Evolutionary conservation across 768 basidiomycete genomes (phyloP), one percentile per base, ranked within the genome.

Genomic region (Myochromella boudieri): DNA sequence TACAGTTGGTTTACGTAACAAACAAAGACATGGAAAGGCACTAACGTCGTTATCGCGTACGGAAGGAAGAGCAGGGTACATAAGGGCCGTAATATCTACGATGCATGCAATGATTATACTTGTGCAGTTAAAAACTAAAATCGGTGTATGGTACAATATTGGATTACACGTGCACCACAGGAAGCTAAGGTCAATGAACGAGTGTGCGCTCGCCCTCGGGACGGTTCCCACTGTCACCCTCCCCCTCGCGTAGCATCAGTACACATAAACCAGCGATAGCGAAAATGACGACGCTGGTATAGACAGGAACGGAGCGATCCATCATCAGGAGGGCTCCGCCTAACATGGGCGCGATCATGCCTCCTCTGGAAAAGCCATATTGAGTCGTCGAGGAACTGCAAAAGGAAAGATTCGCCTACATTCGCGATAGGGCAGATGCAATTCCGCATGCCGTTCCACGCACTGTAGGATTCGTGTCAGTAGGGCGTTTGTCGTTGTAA

Each of bases 401-500:
- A 42, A 28, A 12, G 27, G 31, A 27, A 34, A 42, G 20, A 34
- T 42, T 20, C 17, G 72, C 85, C 42, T 59, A 91, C 85, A 94
- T 82, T 63, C 93, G 75, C 1, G 87, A 92, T 1, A 95, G 65
- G 8, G 91, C 91, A 3, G 89, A 91, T 0, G 92, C 91, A 42
- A 89, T 85, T 1, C 92, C 92, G 58, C 87, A 86, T 0, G 91
- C 93, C 0, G 91, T 92, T 21, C 93, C 92, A 38, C 92, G 81
- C 2, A 93, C 87, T 83, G 55, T 22, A 38, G 37, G 47, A 31
- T 17, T 42, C 25, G 50, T 17, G 10, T 52, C 36, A 42, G 41
- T 20, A 37, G 14, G 7, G 21, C 5, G n/a, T 5, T 24, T 11
- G 17, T 26, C n/a, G 34, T 29, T n/a, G 8, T 11, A 25, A 6